Conservation (phyloP, 2,329 filamentous ascomycete genomes). For the Talaromyces sp. region DNA sequence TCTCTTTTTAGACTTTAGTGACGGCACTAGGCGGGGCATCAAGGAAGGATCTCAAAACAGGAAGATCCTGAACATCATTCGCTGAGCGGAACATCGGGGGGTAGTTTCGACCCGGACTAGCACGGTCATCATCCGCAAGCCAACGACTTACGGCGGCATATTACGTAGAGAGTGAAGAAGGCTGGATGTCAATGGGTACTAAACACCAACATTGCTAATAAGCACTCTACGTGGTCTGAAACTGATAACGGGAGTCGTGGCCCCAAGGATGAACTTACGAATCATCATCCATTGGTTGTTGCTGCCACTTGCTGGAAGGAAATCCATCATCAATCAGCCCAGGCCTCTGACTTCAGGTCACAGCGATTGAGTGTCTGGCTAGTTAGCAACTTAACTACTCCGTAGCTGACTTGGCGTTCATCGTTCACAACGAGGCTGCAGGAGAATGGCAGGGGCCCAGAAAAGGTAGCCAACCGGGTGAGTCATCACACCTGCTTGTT, state of each 20-base stretch:
- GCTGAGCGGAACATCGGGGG: not conserved
- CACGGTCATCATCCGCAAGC: not conserved
- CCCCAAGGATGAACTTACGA: not conserved
- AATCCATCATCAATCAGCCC: not conserved
- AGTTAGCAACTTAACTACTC: not conserved
- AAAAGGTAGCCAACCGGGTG: not conserved
- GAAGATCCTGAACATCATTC: not conserved
- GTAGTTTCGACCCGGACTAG: not conserved
- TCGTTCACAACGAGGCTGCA: constrained; percentile 3
- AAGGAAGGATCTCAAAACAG: not conserved
- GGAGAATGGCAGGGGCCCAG: not conserved
- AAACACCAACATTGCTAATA: not conserved
- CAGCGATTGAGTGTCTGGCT: not conserved
- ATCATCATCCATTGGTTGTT: not conserved
- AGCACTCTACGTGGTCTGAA: not conserved
- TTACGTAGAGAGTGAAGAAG: not conserved
- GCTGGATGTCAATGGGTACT: not conserved
- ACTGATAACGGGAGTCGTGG: not conserved
- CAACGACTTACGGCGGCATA: not conserved
- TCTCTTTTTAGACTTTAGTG: not conserved
- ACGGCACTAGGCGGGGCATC: constrained; percentile 5
- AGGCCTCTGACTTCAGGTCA: not conserved
- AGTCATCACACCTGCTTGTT: not conserved
- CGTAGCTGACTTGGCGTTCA: not conserved
- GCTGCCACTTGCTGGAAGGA: not conserved